phyloP scores from a whole-genome alignment of 2,329 filamentous ascomycete species.

The Talaromyces piceae region DNA sequence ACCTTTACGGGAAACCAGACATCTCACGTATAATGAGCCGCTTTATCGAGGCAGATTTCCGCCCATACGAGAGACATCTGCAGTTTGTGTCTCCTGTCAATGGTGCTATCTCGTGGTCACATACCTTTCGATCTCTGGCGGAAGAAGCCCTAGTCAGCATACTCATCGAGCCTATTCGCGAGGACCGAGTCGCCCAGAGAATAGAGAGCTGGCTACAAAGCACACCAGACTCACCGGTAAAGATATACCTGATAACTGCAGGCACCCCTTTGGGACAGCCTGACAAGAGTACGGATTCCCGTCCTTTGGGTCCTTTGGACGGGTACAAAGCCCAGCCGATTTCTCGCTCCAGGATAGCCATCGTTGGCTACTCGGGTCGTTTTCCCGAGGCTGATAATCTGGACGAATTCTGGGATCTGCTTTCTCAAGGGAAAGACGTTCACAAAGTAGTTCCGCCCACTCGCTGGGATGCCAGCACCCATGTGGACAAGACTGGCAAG shows the following conservation, averaged over 20 bases:
- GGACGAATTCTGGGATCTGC: constrained; percentile 29
- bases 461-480: constrained; percentile 55
- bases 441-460: constrained; percentile 48
- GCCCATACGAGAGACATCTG: neutral
- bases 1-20: neutral
- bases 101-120: neutral
- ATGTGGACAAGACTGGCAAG: constrained; percentile 58
- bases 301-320: no score
- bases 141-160: neutral
- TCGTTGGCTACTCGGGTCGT: neutral
- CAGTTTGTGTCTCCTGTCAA: neutral
- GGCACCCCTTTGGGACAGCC: neutral
- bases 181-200: neutral
- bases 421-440: constrained; percentile 25
- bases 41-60: neutral
- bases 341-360: neutral
- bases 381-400: constrained; percentile 29
- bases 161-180: neutral
- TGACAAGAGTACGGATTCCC: neutral
- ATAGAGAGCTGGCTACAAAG: neutral
- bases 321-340: neutral
- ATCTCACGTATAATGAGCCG: neutral
- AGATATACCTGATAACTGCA: neutral
- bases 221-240: neutral
- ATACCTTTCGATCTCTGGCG: neutral